Conservation (phyloP, 306 rosid genomes). For the Citrullus colocynthis region DNA sequence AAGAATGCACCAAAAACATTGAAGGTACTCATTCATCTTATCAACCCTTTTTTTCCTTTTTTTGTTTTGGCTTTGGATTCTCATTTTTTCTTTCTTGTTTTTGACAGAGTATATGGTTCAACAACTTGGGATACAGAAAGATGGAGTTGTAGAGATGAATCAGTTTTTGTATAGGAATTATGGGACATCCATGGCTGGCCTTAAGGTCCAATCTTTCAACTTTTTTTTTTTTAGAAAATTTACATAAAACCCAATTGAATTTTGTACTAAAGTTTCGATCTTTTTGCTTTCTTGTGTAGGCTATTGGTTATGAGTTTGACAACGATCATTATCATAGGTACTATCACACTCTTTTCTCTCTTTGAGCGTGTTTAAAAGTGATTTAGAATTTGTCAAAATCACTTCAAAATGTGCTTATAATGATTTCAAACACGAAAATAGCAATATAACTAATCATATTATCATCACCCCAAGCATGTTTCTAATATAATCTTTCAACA, state of each 20-base stretch:
- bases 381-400: too few relatives aligned
- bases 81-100: not conserved
- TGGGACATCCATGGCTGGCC: constrained; percentile 96
- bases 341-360: not conserved
- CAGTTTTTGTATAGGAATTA: constrained; percentile 44
- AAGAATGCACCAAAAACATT: constrained; percentile 38
- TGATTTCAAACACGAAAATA: too few relatives aligned
- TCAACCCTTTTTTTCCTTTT: too few relatives aligned
- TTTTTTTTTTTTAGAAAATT: not conserved
- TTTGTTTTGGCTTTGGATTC: not conserved
- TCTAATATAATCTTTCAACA: not conserved
- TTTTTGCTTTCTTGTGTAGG: constrained; percentile 27
- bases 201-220: constrained; percentile 7
- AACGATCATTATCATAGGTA: constrained; percentile 66
- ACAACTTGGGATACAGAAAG: constrained; percentile 52
- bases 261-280: not conserved
- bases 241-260: not conserved
- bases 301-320: constrained; percentile 57
- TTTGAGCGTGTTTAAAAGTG: too few relatives aligned
- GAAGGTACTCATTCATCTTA: constrained; percentile 21
- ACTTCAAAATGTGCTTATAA: too few relatives aligned
- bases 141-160: constrained; percentile 40
- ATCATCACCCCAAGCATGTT: too few relatives aligned
- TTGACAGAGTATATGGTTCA: constrained; percentile 48
- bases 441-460: too few relatives aligned